These are phyloP conservation scores for Stagonosporopsis chrysanthemi DNA, from an alignment of 2,329 filamentous ascomycete genomes.

Conservation along the genomic window DNA sequence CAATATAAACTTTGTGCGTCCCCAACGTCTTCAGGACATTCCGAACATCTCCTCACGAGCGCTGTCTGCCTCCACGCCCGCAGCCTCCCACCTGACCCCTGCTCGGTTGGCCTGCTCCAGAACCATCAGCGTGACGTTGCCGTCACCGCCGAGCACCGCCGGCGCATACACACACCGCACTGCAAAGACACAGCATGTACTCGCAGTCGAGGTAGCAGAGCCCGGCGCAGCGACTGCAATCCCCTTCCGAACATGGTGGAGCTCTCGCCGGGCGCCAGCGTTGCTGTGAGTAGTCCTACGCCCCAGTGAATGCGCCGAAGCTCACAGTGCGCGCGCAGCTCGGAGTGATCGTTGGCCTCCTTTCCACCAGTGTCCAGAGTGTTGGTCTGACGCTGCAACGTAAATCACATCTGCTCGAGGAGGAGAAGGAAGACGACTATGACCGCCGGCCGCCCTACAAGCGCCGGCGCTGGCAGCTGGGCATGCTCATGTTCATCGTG, in stretches of 20 bases:
- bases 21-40: neutral
- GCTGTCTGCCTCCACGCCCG: neutral
- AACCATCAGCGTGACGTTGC: constrained; percentile 38
- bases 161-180: constrained; percentile 6
- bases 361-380: constrained; percentile 95
- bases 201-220: constrained; percentile 41
- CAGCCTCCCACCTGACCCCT: constrained; percentile 41
- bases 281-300: constrained; percentile 48
- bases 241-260: constrained; percentile 45
- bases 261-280: constrained; percentile 52
- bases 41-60: neutral
- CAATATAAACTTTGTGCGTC: neutral
- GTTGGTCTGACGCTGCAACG: constrained; percentile 94
- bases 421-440: constrained; percentile 84
- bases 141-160: constrained; percentile 20
- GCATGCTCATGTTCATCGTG: constrained; percentile 96
- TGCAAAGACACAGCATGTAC: constrained; percentile 38
- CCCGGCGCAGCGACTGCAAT: constrained; percentile 30
- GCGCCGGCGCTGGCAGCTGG: constrained; percentile 91
- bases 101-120: constrained; percentile 35
- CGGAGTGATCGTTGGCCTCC: constrained; percentile 88
- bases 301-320: constrained; percentile 3
- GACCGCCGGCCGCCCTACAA: constrained; percentile 85
- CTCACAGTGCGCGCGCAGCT: constrained; percentile 62
- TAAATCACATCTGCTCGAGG: constrained; percentile 97